Conservation (phyloP, 1,284 basidiomycete species). For the Trichosporon faecale region DNA sequence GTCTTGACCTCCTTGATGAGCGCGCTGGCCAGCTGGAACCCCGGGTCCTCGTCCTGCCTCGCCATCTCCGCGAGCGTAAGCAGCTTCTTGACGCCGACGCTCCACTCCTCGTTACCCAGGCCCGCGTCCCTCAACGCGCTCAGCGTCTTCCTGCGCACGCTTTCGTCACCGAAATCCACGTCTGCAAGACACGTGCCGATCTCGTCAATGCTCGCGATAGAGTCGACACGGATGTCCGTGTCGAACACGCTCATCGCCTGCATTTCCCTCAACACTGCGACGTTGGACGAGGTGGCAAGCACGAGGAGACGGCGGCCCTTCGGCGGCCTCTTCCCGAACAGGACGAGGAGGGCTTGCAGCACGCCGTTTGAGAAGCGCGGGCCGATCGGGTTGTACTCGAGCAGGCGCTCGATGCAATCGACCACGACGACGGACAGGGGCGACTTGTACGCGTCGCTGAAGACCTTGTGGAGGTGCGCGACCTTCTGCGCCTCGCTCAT, state of each 20-base stretch:
- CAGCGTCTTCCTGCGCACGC: conserved; percentile 55
- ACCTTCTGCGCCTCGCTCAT: conserved; percentile 90
- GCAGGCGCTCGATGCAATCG: conserved; percentile 85
- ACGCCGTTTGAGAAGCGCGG: conserved; percentile 94
- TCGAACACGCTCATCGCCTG: conserved; percentile 87
- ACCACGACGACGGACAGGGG: conserved; percentile 94
- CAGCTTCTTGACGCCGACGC: conserved; percentile 89
- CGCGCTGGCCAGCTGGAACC: conserved; percentile 67
- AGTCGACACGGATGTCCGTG: conserved; percentile 79
- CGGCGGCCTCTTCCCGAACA: conserved; percentile 85
- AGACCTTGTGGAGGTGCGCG: conserved; percentile 86
- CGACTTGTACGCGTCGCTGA: conserved; percentile 95
- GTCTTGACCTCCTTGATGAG: conserved; percentile 56
- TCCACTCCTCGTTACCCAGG: conserved; percentile 60
- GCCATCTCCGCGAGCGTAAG: conserved; percentile 94
- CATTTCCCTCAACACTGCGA: conserved; percentile 82
- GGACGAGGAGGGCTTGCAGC: conserved; percentile 83
- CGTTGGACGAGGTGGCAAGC: conserved; percentile 87
- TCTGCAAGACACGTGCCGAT: conserved; percentile 79
- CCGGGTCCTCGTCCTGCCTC: conserved; percentile 80
- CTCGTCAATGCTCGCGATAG: conserved; percentile 69
- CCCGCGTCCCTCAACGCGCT: conserved; percentile 72
- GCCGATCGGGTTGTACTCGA: conserved; percentile 98
- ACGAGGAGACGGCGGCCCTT: conserved; percentile 93
- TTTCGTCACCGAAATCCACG: conserved; percentile 63